A percentile compares a stretch with the other conserved stretches of the same genome.
Conservation (phyloP, 495 filamentous ascomycete genomes). For the Elasticomyces elasticus region DNA sequence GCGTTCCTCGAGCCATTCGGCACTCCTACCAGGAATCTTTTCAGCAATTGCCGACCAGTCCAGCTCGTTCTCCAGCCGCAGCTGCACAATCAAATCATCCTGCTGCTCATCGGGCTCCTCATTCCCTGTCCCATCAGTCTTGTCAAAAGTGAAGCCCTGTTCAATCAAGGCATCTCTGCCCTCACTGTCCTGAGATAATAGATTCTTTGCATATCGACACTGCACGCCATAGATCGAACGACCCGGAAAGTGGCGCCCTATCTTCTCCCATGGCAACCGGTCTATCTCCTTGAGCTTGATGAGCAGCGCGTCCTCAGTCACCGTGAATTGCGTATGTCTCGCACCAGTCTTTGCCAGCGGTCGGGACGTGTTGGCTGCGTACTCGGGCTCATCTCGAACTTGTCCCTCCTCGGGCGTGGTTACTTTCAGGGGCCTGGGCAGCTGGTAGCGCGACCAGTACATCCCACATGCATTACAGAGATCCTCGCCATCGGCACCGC, state of each 20-base stretch:
- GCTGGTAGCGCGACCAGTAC: constrained; percentile 16
- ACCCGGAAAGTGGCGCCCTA: constrained; percentile 10
- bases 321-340: constrained; percentile 4
- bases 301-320: constrained; percentile 19
- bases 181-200: constrained; percentile 1
- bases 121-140: background rate
- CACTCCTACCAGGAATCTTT: constrained; percentile 1
- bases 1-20: constrained; percentile 3
- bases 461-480: constrained; percentile 22
- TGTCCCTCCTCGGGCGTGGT: background rate
- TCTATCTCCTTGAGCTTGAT: constrained; percentile 23
- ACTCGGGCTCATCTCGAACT: background rate
- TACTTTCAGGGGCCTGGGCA: constrained; percentile 7
- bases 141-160: constrained; percentile 11
- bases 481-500: constrained; percentile 10
- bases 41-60: constrained; percentile 11
- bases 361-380: constrained; percentile 4
- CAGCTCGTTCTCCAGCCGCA: constrained; percentile 13
- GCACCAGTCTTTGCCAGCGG: background rate
- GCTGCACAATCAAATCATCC: constrained; percentile 16
- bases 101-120: constrained; percentile 8
- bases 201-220: constrained; percentile 17
- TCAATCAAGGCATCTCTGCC: constrained; percentile 12
- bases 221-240: constrained; percentile 14
- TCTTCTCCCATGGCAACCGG: constrained; percentile 12